Percentiles rank a stretch among this genome's conserved stretches.
Evolutionary conservation across 257 asterid species (phyloP).

Genomic region (Capsicum baccatum): DNA sequence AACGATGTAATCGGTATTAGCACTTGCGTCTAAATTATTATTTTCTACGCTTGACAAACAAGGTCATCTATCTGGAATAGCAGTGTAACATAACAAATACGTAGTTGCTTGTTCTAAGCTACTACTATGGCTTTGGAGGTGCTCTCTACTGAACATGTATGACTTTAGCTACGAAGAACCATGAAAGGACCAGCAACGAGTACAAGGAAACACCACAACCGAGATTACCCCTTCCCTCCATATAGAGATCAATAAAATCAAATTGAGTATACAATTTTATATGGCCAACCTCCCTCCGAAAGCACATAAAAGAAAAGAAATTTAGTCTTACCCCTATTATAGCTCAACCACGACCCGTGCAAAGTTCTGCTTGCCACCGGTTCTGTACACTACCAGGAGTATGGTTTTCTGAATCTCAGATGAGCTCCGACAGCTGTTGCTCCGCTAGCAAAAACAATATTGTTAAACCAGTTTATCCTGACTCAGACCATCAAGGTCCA

Average conservation of each 20-base stretch:
- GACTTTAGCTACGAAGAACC: background rate
- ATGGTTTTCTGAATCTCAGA: conserved; percentile 85
- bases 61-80: background rate
- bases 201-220: conserved; percentile 4
- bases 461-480: background rate
- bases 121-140: background rate
- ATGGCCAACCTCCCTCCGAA: background rate
- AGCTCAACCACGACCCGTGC: conserved; percentile 81
- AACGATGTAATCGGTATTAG: background rate
- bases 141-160: background rate
- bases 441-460: conserved; percentile 62
- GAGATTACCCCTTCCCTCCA: background rate
- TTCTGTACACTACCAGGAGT: conserved; percentile 76
- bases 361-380: conserved; percentile 88
- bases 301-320: conserved; percentile 11
- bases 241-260: background rate
- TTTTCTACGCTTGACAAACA: background rate
- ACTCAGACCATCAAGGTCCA: background rate
- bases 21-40: background rate
- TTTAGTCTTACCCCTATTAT: conserved; percentile 66
- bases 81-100: background rate
- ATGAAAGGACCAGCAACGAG: background rate
- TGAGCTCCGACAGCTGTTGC: conserved; percentile 76
- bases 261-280: background rate
- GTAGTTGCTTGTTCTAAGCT: conserved; percentile 8